Evolutionary conservation across 352 stramenopile genomes (phyloP), one percentile per base, ranked within the genome.

Genomic region (Pythium chondricola): DNA sequence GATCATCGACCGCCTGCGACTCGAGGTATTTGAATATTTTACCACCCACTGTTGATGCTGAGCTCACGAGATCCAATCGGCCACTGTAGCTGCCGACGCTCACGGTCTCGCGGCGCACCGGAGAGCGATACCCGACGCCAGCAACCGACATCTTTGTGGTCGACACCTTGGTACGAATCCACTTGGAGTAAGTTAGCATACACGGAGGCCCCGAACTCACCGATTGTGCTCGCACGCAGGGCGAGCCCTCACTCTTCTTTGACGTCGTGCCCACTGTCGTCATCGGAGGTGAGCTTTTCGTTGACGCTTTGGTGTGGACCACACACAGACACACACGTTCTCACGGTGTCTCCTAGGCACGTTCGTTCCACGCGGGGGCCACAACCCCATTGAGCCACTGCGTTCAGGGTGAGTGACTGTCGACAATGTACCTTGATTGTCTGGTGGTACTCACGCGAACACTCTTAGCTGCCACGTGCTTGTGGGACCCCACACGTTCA

Each of bases 381-480:
- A 91, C 52, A 91, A 91, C 29, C 71, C 76, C 11, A 81, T 91
- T 41, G 80, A 91, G 41, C 74, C 80, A 8, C 51, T 91, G 24
- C 69, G 71, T 47, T 64, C 72, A 48, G 75, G 72, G 69, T 85
- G 43, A 18, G 54, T 53, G 9, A n/a, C n/a, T n/a, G n/a, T n/a
- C n/a, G n/a, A n/a, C n/a, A n/a, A n/a, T 0, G 33, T 20, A n/a
- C 42, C 18, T 9, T 35, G n/a, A 11, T 48, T 44, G 10, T 22
- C 17, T 44, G 37, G 14, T 22, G 4, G n/a, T 30, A 14, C 17
- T n/a, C 6, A 3, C 30, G 39, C 38, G 2, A 25, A 30, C 18
- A 21, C 20, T 30, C 37, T 27, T 33, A 83, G 74, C 3, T 91
- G 80, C 44, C 49, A 68, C 13, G 80, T 91, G n/a, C 32, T 85